Conservation (phyloP, 2,329 filamentous ascomycete species). For the Talaromyces marneffei region DNA sequence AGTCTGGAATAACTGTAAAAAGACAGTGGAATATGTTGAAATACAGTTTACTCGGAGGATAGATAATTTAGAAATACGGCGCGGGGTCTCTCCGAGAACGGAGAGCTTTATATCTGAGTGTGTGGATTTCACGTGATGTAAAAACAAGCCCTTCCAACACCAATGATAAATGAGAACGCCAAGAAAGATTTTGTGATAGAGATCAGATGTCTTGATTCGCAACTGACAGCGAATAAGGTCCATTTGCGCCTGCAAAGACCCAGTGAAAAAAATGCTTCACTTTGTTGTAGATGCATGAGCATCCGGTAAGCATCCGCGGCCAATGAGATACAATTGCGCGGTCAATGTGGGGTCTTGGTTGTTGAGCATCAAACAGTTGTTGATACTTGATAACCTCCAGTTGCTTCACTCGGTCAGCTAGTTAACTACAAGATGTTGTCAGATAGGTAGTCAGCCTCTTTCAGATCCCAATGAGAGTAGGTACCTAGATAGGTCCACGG, state of each 20-base stretch:
- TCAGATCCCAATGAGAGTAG: too few species aligned
- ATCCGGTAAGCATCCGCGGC: neutral
- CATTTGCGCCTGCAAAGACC: conserved; percentile 3
- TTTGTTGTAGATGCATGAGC: neutral
- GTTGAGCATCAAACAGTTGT: too few species aligned
- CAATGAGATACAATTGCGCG: conserved; percentile 10
- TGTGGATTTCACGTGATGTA: conserved; percentile 3
- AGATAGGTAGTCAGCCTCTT: too few species aligned
- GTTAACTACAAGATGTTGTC: too few species aligned
- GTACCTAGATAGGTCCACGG: too few species aligned
- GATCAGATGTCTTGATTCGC: neutral
- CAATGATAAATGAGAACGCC: neutral
- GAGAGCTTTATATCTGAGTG: conserved; percentile 7
- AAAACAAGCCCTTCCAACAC: neutral
- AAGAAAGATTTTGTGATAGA: neutral
- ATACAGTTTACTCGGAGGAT: neutral
- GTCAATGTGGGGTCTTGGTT: neutral
- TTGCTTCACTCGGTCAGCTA: too few species aligned
- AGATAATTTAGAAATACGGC: neutral
- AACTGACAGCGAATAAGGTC: conserved; percentile 5
- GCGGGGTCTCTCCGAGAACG: conserved; percentile 13
- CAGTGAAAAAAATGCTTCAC: conserved; percentile 3
- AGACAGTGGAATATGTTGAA: neutral
- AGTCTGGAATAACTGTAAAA: neutral
- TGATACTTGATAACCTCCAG: too few species aligned